Conservation (phyloP, 495 filamentous ascomycete genomes). For the Chaetomium tenue region DNA sequence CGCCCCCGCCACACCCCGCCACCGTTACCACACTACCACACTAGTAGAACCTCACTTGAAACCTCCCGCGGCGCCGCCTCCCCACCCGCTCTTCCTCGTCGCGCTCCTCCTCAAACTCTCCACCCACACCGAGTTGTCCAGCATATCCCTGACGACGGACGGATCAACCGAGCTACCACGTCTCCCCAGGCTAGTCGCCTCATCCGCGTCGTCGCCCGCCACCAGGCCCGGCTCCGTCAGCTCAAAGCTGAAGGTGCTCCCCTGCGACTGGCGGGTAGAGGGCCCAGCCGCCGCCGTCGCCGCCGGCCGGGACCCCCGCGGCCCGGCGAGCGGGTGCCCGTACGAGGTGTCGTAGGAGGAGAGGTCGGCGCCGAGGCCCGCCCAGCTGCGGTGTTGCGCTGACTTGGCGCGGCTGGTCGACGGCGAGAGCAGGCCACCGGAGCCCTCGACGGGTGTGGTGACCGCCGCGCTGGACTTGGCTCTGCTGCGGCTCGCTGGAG, state of each 20-base stretch:
- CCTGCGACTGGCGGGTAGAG: conserved; percentile 4
- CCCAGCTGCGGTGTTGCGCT: conserved; percentile 41
- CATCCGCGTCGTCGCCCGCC: conserved; percentile 20
- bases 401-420: conserved; percentile 33
- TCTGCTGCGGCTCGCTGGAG: conserved; percentile 15
- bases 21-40: neutral
- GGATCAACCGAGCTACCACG: conserved; percentile 70
- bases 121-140: conserved; percentile 87
- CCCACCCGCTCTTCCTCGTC: conserved; percentile 54
- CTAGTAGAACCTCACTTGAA: conserved; percentile 18
- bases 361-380: conserved; percentile 40
- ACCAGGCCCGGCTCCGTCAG: conserved; percentile 33
- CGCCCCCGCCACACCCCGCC: neutral
- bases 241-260: conserved; percentile 48
- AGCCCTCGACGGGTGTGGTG: neutral
- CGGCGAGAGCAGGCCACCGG: conserved; percentile 36
- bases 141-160: conserved; percentile 73
- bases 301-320: conserved; percentile 26
- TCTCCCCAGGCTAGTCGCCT: conserved; percentile 33
- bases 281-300: neutral
- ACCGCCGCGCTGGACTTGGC: conserved; percentile 11
- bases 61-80: conserved; percentile 12
- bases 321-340: conserved; percentile 43
- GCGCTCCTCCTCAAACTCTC: conserved; percentile 88
- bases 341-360: conserved; percentile 45